Evolutionary conservation across 495 filamentous ascomycete genomes (phyloP), one percentile per base, ranked within the genome.

Genomic region (Penicillium silybi): DNA sequence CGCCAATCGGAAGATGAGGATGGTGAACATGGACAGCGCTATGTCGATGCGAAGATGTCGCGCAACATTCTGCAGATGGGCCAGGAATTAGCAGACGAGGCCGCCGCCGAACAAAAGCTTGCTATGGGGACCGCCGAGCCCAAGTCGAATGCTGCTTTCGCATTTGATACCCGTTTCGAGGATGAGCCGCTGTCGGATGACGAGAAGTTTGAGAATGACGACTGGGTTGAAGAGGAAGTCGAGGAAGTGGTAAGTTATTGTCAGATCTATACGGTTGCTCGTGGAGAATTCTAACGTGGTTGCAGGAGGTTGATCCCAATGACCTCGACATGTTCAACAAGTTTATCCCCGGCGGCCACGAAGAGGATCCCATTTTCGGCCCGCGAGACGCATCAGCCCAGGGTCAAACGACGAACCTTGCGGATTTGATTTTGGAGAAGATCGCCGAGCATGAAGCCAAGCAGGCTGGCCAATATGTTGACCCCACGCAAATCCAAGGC

Each of bases 271-370:
- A 18, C 0, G 18, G 37, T 2, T 19, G 37, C 4, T 19, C 4
- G 5, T 39, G 16, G 35, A 17, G 22, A 32, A 52, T 51, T 38
- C 55, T 62, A 58, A 68, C 40, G 25, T 37, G 8, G 20, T 20
- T 35, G 44, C 29, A 85, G 75, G 92, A 96, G 61, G 77, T 97
- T 34, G 89, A 95, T 50, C 90, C 92, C n/a, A 82, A 82, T 41
- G 93, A 99, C 64, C 73, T 95, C 34, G 90, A 88, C 46, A 85
- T 87, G 44, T 99, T 95, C 72, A 89, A 95, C 68, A 86, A 85
- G 49, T 97, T 96, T 70, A 78, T 96, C 59, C 88, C 73, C n/a
- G 57, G 64, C n/a, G 53, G 60, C 38, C 69, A 72, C n/a, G 74
- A 74, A 26, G 68, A 74, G 47, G 74, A 75, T 49, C 72, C 72